Base-by-base conservation (phyloP, 202 grass and related monocot genomes). In the Cymbopogon flexuosus region DNA sequence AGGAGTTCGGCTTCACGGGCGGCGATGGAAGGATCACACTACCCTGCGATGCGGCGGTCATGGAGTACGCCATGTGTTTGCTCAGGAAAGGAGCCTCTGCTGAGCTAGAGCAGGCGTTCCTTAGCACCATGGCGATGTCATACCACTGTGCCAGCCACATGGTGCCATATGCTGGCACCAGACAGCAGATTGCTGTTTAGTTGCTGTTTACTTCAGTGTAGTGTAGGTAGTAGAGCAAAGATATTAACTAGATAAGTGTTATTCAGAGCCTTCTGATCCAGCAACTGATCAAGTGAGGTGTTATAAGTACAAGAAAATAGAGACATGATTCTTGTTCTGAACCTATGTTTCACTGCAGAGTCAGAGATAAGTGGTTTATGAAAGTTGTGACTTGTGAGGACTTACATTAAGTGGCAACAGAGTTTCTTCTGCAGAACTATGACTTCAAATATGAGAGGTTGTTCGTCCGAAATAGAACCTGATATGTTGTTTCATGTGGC, bases 1-100 rank as follows among this genome's bases (percentile, higher is more conserved):
- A 90, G 5, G 89, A 89, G 49, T 92, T 92, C 5, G 90, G 81
- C 8, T 87, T 84, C 43, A 54, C 63, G 1, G 9, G 81, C 3
- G 8, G 60, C 29, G 74, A 87, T 3, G 84, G 84, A 5, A 90
- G 18, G 6, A 91, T 91, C 78, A 85, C 42, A 3, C 62, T 94
- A 79, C 75, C 87, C 1, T 92, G 87, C 36, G 82, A 84, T 16
- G 69, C 74, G 0, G 16, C 46, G 0, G 49, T 87, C 18, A 73
- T 88, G 72, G 73, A 93, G 56, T 87, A 85, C 5, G 63, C 65
- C 9, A 9, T 90, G 27, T 86, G 75, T 5, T 67, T 87, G 73
- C 30, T 93, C 5, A 79, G 72, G 19, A 85, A 57, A 52, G 29
- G 74, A 3, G 30, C 79, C n/a, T 90, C 84, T 19, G 9, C 75